phyloP scores from a whole-genome alignment of 225 moss, liverwort and hornwort species.

The Marchantia paleacea region DNA sequence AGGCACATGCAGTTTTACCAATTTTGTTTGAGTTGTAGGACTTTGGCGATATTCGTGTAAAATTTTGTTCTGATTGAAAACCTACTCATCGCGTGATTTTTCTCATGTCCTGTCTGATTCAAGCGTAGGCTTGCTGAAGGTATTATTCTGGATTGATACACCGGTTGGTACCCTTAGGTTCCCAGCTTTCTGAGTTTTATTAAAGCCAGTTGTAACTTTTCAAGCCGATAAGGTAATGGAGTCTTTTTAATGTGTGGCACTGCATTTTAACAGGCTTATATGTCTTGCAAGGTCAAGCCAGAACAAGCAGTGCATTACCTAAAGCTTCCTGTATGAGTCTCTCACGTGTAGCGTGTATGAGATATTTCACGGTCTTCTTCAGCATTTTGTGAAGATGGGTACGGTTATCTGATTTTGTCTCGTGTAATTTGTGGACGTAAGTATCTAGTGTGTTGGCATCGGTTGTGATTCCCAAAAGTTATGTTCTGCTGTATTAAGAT shows the following conservation, averaged over 20 bases:
- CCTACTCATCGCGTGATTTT: neutral
- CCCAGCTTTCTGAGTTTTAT: neutral
- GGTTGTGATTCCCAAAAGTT: no score
- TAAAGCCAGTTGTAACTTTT: neutral
- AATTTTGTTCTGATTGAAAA: neutral
- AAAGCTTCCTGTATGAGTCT: neutral
- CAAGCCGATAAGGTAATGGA: neutral
- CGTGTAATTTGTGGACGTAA: no score
- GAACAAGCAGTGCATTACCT: neutral
- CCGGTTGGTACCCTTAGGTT: neutral
- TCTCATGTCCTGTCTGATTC: neutral
- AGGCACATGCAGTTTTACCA: conserved; percentile 3
- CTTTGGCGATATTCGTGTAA: conserved; percentile 8
- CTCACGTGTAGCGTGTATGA: neutral
- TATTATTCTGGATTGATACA: neutral
- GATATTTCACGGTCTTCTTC: no score
- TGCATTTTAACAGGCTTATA: neutral
- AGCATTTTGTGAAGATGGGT: no score
- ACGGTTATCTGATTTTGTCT: no score
- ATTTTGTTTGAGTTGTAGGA: conserved; percentile 15
- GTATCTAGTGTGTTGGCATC: no score
- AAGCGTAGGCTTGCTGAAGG: neutral
- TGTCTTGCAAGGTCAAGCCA: neutral
- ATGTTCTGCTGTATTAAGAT: no score
- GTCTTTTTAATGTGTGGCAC: neutral